Conservation (phyloP, 176 grass and related monocot genomes). For the Lolium multiflorum region DNA sequence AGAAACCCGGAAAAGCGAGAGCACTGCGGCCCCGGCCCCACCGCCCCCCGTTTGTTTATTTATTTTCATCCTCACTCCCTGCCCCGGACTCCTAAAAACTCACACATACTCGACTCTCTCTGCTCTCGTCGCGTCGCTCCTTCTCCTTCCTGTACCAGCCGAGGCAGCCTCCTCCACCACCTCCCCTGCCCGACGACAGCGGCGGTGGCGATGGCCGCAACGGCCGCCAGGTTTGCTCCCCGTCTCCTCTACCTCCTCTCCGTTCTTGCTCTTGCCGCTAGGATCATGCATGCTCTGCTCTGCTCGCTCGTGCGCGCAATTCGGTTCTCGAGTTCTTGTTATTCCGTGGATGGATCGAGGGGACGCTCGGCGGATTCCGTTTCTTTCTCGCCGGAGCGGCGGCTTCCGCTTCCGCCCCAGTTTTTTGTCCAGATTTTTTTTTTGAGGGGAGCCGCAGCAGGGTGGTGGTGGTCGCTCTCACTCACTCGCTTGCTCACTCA, state of each 20-base stretch:
- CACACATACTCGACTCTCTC: slow-evolving; percentile 10
- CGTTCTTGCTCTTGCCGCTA: background rate
- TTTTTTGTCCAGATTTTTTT: background rate
- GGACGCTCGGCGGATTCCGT: background rate
- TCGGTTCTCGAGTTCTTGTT: background rate
- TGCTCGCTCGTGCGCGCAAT: background rate
- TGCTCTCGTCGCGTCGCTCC: slow-evolving; percentile 14
- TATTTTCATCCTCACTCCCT: slow-evolving; percentile 40
- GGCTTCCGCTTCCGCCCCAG: background rate
- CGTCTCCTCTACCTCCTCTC: background rate
- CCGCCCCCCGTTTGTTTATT: slow-evolving; percentile 36
- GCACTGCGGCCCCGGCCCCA: slow-evolving; percentile 37
- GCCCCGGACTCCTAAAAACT: too few species aligned
- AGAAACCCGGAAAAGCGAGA: slow-evolving; percentile 39
- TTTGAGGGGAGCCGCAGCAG: slow-evolving; percentile 1
- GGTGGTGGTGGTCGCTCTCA: background rate
- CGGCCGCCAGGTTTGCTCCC: slow-evolving; percentile 21
- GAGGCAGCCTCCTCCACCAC: background rate
- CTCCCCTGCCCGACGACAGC: background rate
- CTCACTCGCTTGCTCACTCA: background rate
- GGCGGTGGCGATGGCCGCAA: slow-evolving; percentile 2
- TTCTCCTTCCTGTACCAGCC: slow-evolving; percentile 16
- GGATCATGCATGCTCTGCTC: slow-evolving; percentile 3
- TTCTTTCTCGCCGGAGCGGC: background rate
- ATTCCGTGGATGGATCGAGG: background rate